Percentiles rank a stretch among this genome's conserved stretches.
Conservation (phyloP, 2,329 filamentous ascomycete genomes). For the Alternaria sp. region DNA sequence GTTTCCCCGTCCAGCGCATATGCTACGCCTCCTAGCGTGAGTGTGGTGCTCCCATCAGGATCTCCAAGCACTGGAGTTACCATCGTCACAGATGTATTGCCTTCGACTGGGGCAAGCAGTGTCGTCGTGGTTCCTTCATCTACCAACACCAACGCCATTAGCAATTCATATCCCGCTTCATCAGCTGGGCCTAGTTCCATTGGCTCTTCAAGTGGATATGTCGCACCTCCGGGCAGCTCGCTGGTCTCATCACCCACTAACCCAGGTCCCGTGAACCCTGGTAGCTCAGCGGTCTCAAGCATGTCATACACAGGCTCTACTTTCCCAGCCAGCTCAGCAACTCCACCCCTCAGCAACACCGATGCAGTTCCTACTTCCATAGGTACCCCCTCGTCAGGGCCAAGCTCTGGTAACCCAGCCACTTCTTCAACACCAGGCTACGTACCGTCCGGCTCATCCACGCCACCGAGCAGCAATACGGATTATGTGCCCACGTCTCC, state of each 20-base stretch:
- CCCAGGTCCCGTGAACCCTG: neutral
- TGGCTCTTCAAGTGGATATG: slow-evolving; percentile 4
- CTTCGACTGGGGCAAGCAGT: neutral
- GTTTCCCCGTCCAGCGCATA: slow-evolving; percentile 2
- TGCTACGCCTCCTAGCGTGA: neutral
- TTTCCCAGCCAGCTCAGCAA: neutral
- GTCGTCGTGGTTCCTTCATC: neutral
- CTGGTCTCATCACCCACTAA: neutral
- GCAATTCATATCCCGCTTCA: slow-evolving; percentile 6
- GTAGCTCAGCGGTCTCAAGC: neutral
- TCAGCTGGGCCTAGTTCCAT: neutral
- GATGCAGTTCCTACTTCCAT: slow-evolving; percentile 9
- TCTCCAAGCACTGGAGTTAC: slow-evolving; percentile 4
- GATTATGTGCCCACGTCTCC: slow-evolving; percentile 1
- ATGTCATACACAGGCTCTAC: slow-evolving; percentile 1
- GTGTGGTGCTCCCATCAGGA: neutral
- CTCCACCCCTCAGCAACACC: neutral
- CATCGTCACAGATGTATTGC: neutral
- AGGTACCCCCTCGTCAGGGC: neutral
- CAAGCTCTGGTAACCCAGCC: neutral
- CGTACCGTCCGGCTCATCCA: neutral
- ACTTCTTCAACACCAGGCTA: slow-evolving; percentile 2
- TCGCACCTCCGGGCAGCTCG: slow-evolving; percentile 3
- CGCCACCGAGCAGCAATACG: neutral
- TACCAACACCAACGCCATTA: slow-evolving; percentile 3